Evolutionary conservation across 192 early-diverging fungal species (phyloP).

Genomic region (Coemansia reversa): DNA sequence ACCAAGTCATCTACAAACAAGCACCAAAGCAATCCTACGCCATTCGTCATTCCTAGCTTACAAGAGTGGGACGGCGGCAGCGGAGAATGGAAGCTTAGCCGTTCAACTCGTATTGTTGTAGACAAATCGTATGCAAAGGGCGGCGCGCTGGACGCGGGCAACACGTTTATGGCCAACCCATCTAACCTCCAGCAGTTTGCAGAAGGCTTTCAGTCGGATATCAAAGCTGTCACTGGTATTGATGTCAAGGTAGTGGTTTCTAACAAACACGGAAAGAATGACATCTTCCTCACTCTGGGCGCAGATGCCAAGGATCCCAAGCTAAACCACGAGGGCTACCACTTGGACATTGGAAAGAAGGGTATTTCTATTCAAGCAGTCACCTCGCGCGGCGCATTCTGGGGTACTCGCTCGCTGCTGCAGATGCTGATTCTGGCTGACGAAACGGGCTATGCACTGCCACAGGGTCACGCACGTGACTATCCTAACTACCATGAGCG

Average conservation of each 20-base stretch:
- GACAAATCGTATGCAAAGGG: conserved; percentile 38
- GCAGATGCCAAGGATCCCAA: conserved; percentile 28
- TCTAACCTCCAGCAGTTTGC: conserved; percentile 38
- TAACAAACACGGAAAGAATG: conserved; percentile 16
- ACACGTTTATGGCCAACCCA: conserved; percentile 45
- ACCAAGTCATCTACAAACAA: conserved; percentile 5
- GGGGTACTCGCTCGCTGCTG: conserved; percentile 48
- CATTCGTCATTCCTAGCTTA: conserved; percentile 45
- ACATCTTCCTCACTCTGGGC: conserved; percentile 47
- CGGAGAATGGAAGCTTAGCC: conserved; percentile 36
- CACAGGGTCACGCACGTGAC: conserved; percentile 41
- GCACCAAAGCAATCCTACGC: conserved; percentile 30
- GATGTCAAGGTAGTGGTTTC: conserved; percentile 36
- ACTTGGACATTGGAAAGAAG: conserved; percentile 39
- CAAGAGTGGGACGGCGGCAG: conserved; percentile 43
- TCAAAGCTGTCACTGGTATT: conserved; percentile 34
- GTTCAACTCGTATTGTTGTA: conserved; percentile 35
- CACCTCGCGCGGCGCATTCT: conserved; percentile 49
- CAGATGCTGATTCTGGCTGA: conserved; percentile 54
- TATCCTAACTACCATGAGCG: conserved; percentile 53
- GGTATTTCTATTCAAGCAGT: conserved; percentile 37
- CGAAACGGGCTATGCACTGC: conserved; percentile 36
- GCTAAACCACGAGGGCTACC: conserved; percentile 42
- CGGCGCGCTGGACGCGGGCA: conserved; percentile 23
- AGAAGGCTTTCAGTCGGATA: conserved; percentile 32